Percentiles rank a stretch among this genome's conserved stretches.
These are phyloP conservation scores for Leccinum rimulosum DNA, from an alignment of 768 basidiomycete species.

Conservation along the genomic window DNA sequence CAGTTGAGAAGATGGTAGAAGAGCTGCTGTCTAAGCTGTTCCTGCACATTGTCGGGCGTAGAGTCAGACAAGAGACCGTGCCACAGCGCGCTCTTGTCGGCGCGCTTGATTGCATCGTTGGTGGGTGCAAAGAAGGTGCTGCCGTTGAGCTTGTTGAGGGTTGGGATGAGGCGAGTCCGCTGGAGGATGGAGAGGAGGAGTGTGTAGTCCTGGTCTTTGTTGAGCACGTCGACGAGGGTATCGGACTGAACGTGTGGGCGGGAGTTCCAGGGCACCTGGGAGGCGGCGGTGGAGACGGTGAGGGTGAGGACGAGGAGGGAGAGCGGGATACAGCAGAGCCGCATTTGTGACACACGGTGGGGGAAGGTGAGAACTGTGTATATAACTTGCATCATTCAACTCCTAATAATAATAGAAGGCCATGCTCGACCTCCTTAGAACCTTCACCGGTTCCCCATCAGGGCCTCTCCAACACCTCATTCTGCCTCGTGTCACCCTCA, in stretches of 20 bases:
- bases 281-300: constrained; percentile 11
- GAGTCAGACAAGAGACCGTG: constrained; percentile 26
- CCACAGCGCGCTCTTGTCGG: constrained; percentile 33
- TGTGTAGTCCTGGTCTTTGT: constrained; percentile 70
- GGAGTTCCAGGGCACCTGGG: constrained; percentile 25
- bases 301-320: constrained; percentile 30
- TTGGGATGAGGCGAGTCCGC: constrained; percentile 83
- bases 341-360: constrained; percentile 22
- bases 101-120: constrained; percentile 78
- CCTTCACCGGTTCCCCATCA: constrained; percentile 52
- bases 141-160: constrained; percentile 80
- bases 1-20: constrained; percentile 94
- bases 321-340: constrained; percentile 35
- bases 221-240: constrained; percentile 80
- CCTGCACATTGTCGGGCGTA: constrained; percentile 76
- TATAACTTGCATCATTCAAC: neutral
- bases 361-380: neutral
- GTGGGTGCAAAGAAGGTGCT: constrained; percentile 94
- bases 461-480: constrained; percentile 55
- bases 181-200: constrained; percentile 77
- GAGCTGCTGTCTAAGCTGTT: constrained; percentile 83
- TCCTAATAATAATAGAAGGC: neutral
- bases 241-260: constrained; percentile 33
- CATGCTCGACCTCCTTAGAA: constrained; percentile 48
- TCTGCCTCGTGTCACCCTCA: constrained; percentile 51